Percentiles rank a stretch among this genome's conserved stretches.
Conservation (phyloP, 179 eudicot species). For the Amaranthus tricolor region DNA sequence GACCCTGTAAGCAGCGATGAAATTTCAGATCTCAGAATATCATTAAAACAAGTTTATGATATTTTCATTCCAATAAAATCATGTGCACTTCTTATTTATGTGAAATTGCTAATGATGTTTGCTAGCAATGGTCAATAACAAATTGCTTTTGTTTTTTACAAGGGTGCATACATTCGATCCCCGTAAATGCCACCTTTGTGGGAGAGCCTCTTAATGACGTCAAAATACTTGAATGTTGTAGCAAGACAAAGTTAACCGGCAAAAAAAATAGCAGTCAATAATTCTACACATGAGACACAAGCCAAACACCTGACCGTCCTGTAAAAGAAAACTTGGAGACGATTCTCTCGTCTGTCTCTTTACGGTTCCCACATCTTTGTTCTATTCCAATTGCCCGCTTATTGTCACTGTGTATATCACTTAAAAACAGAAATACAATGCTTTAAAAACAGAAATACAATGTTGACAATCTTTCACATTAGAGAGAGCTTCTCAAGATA, state of each 20-base stretch:
- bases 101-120: no score
- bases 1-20: slow-evolving; percentile 42
- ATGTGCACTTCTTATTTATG: background rate
- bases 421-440: background rate
- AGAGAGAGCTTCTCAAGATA: background rate
- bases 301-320: background rate
- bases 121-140: no score
- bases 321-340: slow-evolving; percentile 3
- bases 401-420: background rate
- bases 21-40: slow-evolving; percentile 11
- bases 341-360: background rate
- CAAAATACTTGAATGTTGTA: background rate
- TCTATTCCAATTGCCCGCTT: background rate
- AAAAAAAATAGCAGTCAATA: background rate
- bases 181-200: no score
- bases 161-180: no score
- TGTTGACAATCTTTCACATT: background rate
- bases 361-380: background rate
- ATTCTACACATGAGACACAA: background rate
- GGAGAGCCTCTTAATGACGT: no score
- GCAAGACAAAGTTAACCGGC: background rate
- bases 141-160: no score
- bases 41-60: no score
- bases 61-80: background rate
- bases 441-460: background rate